A percentile compares a stretch with the other conserved stretches of the same genome.
phyloP scores from a whole-genome alignment of 2,329 filamentous ascomycete species.

The Raffaelea ambrosiae region DNA sequence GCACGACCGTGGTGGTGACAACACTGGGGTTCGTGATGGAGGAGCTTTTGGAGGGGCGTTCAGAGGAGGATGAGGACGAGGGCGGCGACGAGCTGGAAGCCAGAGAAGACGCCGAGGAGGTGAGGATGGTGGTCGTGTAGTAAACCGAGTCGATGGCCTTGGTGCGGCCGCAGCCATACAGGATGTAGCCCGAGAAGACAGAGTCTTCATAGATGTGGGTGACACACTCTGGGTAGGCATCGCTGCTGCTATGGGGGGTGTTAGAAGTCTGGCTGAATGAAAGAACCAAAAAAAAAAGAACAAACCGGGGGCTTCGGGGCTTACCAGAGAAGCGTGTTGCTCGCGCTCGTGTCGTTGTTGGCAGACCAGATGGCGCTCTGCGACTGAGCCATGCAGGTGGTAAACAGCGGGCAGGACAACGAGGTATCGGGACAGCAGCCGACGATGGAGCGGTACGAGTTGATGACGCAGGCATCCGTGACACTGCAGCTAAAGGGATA shows the following conservation, averaged over 20 bases:
- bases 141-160: constrained; percentile 14
- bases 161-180: constrained; percentile 20
- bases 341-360: constrained; percentile 14
- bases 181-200: constrained; percentile 17
- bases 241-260: constrained; percentile 12
- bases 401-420: constrained; percentile 16
- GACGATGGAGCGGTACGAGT: constrained; percentile 17
- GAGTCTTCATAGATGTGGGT: constrained; percentile 20
- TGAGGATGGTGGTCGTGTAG: constrained; percentile 5
- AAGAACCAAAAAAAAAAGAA: background rate
- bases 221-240: constrained; percentile 18
- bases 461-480: constrained; percentile 19
- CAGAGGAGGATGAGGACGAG: background rate
- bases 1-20: background rate
- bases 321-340: constrained; percentile 23
- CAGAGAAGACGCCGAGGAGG: background rate
- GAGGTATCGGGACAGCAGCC: constrained; percentile 23
- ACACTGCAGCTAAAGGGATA: constrained; percentile 20
- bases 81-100: background rate
- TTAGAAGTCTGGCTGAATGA: background rate
- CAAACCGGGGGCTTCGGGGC: too few species aligned
- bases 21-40: background rate
- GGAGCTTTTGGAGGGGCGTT: background rate
- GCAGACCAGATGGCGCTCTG: constrained; percentile 9
- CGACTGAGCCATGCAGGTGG: constrained; percentile 20